Conservation (phyloP, 345 rosid genomes). For the Lumnitzera littorea region DNA sequence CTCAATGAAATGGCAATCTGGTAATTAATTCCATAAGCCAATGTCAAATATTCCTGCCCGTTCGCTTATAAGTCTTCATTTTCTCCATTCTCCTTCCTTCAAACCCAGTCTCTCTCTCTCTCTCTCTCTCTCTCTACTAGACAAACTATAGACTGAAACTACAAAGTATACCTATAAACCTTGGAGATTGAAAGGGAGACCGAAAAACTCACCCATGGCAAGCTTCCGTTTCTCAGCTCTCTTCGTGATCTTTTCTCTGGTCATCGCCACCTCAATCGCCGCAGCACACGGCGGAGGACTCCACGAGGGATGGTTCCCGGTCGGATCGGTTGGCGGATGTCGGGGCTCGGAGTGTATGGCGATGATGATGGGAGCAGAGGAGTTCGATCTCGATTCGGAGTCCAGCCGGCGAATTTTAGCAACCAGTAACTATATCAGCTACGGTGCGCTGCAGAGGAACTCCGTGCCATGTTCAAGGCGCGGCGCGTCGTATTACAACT, state of each 20-base stretch:
- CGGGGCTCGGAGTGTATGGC: conserved; percentile 46
- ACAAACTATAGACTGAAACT: too few species aligned
- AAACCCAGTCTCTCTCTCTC: conserved; percentile 2
- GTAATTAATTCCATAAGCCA: background rate
- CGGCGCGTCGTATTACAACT: conserved; percentile 95
- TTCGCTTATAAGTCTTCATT: too few species aligned
- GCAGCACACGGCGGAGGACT: conserved; percentile 35
- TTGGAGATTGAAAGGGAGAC: background rate
- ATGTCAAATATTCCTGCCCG: too few species aligned
- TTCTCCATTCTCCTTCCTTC: too few species aligned
- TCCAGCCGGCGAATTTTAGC: conserved; percentile 78
- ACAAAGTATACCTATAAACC: background rate
- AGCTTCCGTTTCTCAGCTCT: too few species aligned
- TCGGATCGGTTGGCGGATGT: conserved; percentile 33
- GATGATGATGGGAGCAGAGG: conserved; percentile 41
- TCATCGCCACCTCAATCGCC: conserved; percentile 6
- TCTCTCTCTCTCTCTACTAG: background rate
- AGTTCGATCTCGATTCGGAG: conserved; percentile 63
- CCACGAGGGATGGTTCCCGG: conserved; percentile 10
- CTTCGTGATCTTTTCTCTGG: background rate
- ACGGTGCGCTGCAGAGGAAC: conserved; percentile 86
- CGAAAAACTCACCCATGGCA: background rate
- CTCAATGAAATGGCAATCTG: background rate
- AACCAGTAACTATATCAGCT: conserved; percentile 70
- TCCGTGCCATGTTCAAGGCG: conserved; percentile 90